Evolutionary conservation across 2,329 filamentous ascomycete species (phyloP), one percentile per base, ranked within the genome.

Genomic region (Didymella sp.): DNA sequence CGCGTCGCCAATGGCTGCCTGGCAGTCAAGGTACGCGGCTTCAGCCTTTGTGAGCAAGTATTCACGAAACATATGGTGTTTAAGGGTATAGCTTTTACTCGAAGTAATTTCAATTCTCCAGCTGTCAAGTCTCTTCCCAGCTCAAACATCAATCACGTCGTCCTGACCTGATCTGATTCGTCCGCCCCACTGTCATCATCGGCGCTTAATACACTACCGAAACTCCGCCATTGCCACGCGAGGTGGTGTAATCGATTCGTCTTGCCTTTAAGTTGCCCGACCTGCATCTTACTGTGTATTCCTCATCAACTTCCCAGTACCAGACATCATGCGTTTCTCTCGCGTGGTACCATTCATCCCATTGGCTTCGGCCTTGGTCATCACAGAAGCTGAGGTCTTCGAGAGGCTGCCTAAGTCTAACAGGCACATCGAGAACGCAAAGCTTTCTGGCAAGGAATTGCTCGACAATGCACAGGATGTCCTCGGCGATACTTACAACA

Each of bases 331-430:
- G 82, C 83, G 79, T 74, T 73, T 82, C 68, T 72, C 73, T 48
- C 74, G 74, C 44, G 62, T 84, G 41, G 68, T 85, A 59, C 79
- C 82, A 54, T 73, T 85, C 46, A 79, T 80, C 64, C 80, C 81
- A 27, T 61, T 82, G 46, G 74, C 78, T 60, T 75, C 81, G 49
- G 83, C 83, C 24, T 79, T 85, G 50, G 81, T 85, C 56, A 74
- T 86, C 45, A 82, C 83, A 15, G 77, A 83, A 44, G 77, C 82
- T 60, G 68, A 81, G 51, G 73, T 83, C 19, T 77, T 82, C 58
- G 74, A 76, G 40, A 71, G 65, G 46, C 58, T 74, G 30, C 67
- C 73, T 30, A 70, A 67, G 15, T 63, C 68, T 44, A 62, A 66
- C 33, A 66, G 66, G 30, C 60, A 62, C 31, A 51, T 69, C 15